Percentiles rank a stretch among this genome's conserved stretches.
These are phyloP conservation scores for Monilinia laxa DNA, from an alignment of 2,329 filamentous ascomycete species.

Conservation along the genomic window DNA sequence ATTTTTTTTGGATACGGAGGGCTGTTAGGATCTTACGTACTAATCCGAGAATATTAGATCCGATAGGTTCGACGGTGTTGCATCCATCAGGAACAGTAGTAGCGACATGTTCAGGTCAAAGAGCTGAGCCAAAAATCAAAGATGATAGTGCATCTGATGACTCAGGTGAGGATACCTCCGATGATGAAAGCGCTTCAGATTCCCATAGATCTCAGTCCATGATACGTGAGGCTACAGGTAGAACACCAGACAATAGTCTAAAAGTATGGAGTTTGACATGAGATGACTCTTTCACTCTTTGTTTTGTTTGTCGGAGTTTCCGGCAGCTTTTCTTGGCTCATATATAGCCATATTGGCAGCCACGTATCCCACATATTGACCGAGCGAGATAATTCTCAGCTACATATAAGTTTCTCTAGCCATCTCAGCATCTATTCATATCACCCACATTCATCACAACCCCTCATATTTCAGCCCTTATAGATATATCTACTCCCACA, in stretches of 20 bases:
- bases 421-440: not conserved
- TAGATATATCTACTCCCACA: conserved; percentile 29
- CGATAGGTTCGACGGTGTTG: conserved; percentile 37
- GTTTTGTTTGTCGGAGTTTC: not conserved
- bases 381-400: not conserved
- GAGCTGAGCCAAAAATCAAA: conserved; percentile 24
- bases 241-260: conserved; percentile 45
- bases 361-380: not conserved
- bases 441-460: not conserved
- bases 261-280: conserved; percentile 48
- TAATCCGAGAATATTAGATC: conserved; percentile 31
- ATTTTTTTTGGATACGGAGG: not conserved
- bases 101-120: conserved; percentile 41
- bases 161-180: conserved; percentile 20
- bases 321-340: not conserved
- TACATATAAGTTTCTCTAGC: not conserved
- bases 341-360: not conserved
- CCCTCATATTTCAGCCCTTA: not conserved
- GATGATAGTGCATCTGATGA: conserved; percentile 25
- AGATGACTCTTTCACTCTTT: not conserved
- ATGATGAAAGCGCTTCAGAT: conserved; percentile 12
- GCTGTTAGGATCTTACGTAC: not conserved
- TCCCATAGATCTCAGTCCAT: conserved; percentile 6
- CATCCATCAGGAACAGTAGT: conserved; percentile 40
- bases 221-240: conserved; percentile 2